Evolutionary conservation across 225 moss, liverwort and hornwort species (phyloP).

Genomic region (Sphagnum contortum): DNA sequence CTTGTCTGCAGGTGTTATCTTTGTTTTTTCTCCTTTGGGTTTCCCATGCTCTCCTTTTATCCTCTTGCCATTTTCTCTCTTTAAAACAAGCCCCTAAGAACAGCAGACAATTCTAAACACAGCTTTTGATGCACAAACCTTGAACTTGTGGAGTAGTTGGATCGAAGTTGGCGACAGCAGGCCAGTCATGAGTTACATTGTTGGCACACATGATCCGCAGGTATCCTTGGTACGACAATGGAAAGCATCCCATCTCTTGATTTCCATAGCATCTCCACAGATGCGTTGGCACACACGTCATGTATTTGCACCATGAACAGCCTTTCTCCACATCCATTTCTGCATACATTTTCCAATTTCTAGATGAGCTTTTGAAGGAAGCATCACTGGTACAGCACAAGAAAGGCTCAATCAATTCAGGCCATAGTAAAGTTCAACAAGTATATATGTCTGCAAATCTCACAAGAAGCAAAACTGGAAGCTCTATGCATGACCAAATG

Average conservation of each 20-base stretch:
- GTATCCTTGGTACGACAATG: constrained; percentile 6
- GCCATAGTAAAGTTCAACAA: too few relatives aligned
- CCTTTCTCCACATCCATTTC: constrained; percentile 28
- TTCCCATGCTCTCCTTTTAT: too few relatives aligned
- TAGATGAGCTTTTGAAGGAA: too few relatives aligned
- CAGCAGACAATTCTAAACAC: neutral
- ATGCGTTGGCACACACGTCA: constrained; percentile 68
- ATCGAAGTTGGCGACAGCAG: constrained; percentile 14
- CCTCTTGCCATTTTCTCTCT: too few relatives aligned
- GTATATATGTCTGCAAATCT: too few relatives aligned
- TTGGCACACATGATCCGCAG: constrained; percentile 20
- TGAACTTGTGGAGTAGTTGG: constrained; percentile 14
- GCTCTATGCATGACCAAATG: too few relatives aligned
- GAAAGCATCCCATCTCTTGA: constrained; percentile 21
- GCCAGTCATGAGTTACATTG: constrained; percentile 19
- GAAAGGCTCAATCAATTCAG: too few relatives aligned
- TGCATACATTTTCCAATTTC: constrained; percentile 4
- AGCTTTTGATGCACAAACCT: constrained; percentile 31
- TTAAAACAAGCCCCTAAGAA: too few relatives aligned
- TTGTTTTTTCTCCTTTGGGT: too few relatives aligned
- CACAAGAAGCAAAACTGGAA: too few relatives aligned
- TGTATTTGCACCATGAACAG: constrained; percentile 79
- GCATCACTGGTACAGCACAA: too few relatives aligned
- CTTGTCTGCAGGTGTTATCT: too few relatives aligned
- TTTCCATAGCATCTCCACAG: constrained; percentile 53